Conservation (phyloP, 2,329 filamentous ascomycete genomes). For the Ilyonectria mors-panacis region DNA sequence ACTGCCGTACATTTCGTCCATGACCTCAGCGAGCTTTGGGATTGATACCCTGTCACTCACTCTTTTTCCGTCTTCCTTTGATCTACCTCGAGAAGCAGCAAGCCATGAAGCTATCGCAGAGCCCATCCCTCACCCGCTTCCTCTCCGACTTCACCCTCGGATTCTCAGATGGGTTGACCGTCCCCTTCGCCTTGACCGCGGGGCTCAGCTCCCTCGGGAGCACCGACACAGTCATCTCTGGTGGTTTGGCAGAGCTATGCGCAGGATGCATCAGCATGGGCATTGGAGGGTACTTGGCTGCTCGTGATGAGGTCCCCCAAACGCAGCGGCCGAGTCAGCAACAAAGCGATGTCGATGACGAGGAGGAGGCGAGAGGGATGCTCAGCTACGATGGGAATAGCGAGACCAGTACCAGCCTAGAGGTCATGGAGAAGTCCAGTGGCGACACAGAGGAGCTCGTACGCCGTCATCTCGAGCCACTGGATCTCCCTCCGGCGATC, state of each 20-base stretch:
- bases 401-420: slow-evolving; percentile 17
- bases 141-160: slow-evolving; percentile 79
- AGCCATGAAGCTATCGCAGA: slow-evolving; percentile 42
- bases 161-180: slow-evolving; percentile 81
- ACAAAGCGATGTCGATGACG: slow-evolving; percentile 10
- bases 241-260: slow-evolving; percentile 79
- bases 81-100: background rate
- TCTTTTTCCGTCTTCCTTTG: background rate
- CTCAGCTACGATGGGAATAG: slow-evolving; percentile 42
- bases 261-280: slow-evolving; percentile 83
- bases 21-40: background rate
- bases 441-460: slow-evolving; percentile 42
- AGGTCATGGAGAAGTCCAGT: slow-evolving; percentile 27
- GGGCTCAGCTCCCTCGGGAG: slow-evolving; percentile 74
- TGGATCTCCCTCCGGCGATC: slow-evolving; percentile 45
- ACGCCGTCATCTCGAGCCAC: slow-evolving; percentile 52
- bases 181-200: slow-evolving; percentile 81
- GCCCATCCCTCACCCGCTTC: slow-evolving; percentile 57
- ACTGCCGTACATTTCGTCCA: background rate
- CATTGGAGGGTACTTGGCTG: slow-evolving; percentile 78
- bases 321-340: background rate
- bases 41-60: background rate
- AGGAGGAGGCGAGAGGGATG: slow-evolving; percentile 48
- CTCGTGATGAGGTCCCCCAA: slow-evolving; percentile 55
- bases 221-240: slow-evolving; percentile 75